These are phyloP conservation scores for Toxicodendron radicans DNA, from an alignment of 345 rosid species.

Conservation along the genomic window DNA sequence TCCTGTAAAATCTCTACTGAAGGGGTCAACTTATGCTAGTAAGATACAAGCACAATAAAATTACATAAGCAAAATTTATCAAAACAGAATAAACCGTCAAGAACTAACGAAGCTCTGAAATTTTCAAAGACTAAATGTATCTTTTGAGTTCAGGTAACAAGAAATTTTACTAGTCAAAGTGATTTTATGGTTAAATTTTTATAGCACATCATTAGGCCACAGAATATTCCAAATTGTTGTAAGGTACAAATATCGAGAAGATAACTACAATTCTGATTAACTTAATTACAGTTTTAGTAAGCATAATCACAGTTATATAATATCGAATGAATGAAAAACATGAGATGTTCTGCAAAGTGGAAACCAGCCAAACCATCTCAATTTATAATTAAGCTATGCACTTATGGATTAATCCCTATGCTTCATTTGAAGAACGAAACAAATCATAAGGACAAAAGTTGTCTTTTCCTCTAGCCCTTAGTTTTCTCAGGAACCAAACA, in stretches of 20 bases:
- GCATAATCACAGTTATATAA: background rate
- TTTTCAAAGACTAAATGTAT: no score
- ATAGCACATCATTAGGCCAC: background rate
- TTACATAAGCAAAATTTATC: background rate
- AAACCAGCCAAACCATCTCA: background rate
- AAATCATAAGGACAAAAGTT: no score
- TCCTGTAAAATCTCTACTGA: background rate
- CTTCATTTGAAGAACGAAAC: background rate
- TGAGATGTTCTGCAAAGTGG: no score
- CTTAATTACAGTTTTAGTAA: background rate
- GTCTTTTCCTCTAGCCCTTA: no score
- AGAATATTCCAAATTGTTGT: background rate
- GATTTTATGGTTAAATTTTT: no score
- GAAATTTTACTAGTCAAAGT: no score
- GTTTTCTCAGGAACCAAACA: slow-evolving; percentile 10
- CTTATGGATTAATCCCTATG: background rate
- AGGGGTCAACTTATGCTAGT: background rate
- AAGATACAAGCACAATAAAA: background rate
- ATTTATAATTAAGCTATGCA: background rate
- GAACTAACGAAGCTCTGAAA: background rate
- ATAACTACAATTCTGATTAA: background rate
- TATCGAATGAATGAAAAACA: no score
- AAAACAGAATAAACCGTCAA: background rate
- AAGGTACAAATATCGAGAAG: no score
- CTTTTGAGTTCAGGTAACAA: no score